Evolutionary conservation across 208 protist genomes (phyloP), one percentile per base, ranked within the genome.

Genomic region (Leishmania gerbilli): DNA sequence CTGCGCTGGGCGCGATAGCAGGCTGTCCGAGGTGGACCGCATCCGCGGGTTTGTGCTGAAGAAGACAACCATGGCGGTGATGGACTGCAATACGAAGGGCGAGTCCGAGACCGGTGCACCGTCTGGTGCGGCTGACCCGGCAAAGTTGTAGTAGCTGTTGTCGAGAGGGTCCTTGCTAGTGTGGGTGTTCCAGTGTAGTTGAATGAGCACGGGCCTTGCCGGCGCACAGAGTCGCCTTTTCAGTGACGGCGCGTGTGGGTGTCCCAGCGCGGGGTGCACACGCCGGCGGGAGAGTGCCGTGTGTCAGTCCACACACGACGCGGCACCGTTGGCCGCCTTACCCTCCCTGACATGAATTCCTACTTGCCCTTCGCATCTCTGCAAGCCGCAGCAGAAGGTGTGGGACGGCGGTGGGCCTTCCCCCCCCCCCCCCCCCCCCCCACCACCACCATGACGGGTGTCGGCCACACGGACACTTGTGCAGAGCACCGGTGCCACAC

Each of bases 11-110:
- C 21, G 62, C 42, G 56, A 83, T 49, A 62, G n/a, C 37, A 74
- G 55, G 55, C 7, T 77, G 42, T 74, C 68, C 1, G 90, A 95
- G 78, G 85, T 89, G 7, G 86, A 94, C 58, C 84, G 62, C n/a
- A 95, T 98, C 56, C 92, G 95, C 9, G 95, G 95, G 27, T 98
- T 92, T 85, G 79, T 90, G n/a, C 79, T 98, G 47, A 85, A 92
- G 53, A 91, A 94, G 81, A 74, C 71, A 8, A 68, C 64, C 13
- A 81, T 77, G 77, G 21, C 83, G 8, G 56, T 88, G 31, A 77
- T 91, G 47, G 79, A 82, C 37, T 76, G 72, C 82, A 65, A 37
- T 5, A 55, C 72, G 27, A 55, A 65, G 21, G n/a, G 24, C 0
- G 49, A 6, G 37, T 37, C 51, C 62, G 60, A 68, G 24, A 4